A percentile compares a stretch with the other conserved stretches of the same genome.
These are phyloP conservation scores for Fraxinus xanthoxyloides DNA, from an alignment of 305 asterid species.

Conservation along the genomic window DNA sequence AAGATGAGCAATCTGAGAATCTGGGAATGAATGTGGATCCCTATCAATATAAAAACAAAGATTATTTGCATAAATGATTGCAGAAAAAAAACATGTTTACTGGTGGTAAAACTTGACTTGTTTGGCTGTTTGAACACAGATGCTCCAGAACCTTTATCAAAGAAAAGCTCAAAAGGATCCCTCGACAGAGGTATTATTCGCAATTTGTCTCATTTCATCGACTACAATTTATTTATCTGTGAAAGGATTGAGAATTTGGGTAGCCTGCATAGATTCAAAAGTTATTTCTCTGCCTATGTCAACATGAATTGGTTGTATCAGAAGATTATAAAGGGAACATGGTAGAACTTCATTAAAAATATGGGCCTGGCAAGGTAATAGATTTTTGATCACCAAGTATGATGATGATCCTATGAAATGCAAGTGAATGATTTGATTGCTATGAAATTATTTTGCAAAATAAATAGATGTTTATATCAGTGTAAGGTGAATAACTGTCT, in stretches of 20 bases:
- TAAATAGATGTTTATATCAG: no score
- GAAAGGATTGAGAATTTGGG: not conserved
- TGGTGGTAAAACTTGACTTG: constrained; percentile 5
- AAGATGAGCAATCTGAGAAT: not conserved
- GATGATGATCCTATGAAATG: not conserved
- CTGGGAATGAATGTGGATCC: not conserved
- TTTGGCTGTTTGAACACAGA: constrained; percentile 23
- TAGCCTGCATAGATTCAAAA: not conserved
- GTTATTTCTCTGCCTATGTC: not conserved
- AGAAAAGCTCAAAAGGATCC: constrained; percentile 44
- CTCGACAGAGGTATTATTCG: constrained; percentile 46
- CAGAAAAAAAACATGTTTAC: not conserved
- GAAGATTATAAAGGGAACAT: not conserved
- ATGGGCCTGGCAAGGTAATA: not conserved
- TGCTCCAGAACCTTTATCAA: constrained; percentile 37
- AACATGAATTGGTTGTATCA: not conserved
- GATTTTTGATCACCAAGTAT: not conserved
- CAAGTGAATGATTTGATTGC: not conserved
- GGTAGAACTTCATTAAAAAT: not conserved
- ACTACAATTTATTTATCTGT: not conserved
- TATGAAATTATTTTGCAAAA: not conserved
- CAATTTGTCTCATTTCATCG: not conserved
- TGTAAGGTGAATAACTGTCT: not conserved
- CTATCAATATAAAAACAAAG: not conserved
- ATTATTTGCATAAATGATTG: not conserved